These are phyloP conservation scores for Talaromyces sp. DNA, from an alignment of 2,329 filamentous ascomycete genomes.

Conservation along the genomic window DNA sequence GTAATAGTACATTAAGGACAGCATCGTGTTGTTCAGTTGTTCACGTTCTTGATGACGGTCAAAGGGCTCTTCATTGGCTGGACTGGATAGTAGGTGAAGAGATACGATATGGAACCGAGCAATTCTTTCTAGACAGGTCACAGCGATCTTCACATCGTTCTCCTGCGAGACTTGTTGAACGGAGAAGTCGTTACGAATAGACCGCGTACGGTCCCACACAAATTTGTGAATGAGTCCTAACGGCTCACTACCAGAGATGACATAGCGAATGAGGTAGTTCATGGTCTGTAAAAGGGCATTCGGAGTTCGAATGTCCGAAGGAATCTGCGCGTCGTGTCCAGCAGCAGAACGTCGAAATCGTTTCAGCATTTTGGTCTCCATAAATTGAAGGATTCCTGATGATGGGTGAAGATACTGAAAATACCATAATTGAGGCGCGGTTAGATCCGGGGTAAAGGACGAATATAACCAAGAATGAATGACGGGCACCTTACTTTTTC, in stretches of 20 bases:
- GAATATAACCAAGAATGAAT: not conserved
- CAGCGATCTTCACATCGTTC: slow-evolving; percentile 59
- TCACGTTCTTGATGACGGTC: slow-evolving; percentile 64
- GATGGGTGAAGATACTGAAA: slow-evolving; percentile 39
- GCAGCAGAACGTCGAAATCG: slow-evolving; percentile 65
- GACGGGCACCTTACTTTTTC: slow-evolving; percentile 54
- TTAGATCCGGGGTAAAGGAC: not conserved
- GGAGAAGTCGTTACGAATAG: slow-evolving; percentile 66
- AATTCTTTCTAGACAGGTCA: slow-evolving; percentile 65
- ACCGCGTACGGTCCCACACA: slow-evolving; percentile 67
- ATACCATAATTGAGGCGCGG: slow-evolving; percentile 12
- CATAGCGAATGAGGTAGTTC: slow-evolving; percentile 52
- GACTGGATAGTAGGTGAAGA: slow-evolving; percentile 60
- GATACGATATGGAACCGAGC: slow-evolving; percentile 66
- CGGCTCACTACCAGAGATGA: slow-evolving; percentile 54
- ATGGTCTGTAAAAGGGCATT: slow-evolving; percentile 49
- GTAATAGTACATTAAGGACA: slow-evolving; percentile 64
- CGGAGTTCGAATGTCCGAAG: slow-evolving; percentile 65
- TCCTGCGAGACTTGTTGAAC: slow-evolving; percentile 62
- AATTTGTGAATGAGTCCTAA: slow-evolving; percentile 62
- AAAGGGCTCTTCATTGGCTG: slow-evolving; percentile 56
- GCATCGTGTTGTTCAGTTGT: slow-evolving; percentile 64
- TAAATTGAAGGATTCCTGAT: slow-evolving; percentile 36
- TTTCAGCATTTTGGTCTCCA: slow-evolving; percentile 61
- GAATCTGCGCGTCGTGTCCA: slow-evolving; percentile 64